phyloP scores from a whole-genome alignment of 106 monocot genomes.

The Allium sativum region DNA sequence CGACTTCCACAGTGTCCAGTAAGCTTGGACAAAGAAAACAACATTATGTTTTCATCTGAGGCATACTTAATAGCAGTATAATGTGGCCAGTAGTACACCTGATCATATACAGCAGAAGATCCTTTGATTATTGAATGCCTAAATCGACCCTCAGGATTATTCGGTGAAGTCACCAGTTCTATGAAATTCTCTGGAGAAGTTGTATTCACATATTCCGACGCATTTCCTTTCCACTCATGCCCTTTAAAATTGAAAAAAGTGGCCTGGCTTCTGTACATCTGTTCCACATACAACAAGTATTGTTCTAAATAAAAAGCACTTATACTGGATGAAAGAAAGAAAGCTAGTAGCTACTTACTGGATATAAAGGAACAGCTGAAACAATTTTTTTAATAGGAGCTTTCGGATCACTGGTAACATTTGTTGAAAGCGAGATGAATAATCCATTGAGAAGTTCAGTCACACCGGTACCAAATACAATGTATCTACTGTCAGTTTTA shows the following conservation, averaged over 20 bases:
- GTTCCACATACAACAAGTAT: not conserved
- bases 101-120: no score
- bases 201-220: slow-evolving; percentile 27
- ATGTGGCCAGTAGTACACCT: slow-evolving; percentile 86
- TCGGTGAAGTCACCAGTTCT: no score
- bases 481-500: slow-evolving; percentile 31
- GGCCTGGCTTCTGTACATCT: slow-evolving; percentile 47
- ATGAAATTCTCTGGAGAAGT: no score
- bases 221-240: slow-evolving; percentile 42
- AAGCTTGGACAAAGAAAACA: slow-evolving; percentile 50
- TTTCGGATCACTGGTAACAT: no score
- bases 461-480: slow-evolving; percentile 57
- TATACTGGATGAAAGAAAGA: not conserved
- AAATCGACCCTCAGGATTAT: slow-evolving; percentile 48
- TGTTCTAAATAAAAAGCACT: not conserved
- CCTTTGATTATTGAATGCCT: slow-evolving; percentile 27
- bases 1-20: no score
- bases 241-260: slow-evolving; percentile 29
- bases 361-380: slow-evolving; percentile 46
- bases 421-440: slow-evolving; percentile 45
- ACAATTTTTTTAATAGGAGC: slow-evolving; percentile 36
- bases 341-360: slow-evolving; percentile 6
- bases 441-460: slow-evolving; percentile 59
- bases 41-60: no score
- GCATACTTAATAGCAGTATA: slow-evolving; percentile 51